Conservation (phyloP, 192 early-diverging fungal genomes). For the Podila minutissima region DNA sequence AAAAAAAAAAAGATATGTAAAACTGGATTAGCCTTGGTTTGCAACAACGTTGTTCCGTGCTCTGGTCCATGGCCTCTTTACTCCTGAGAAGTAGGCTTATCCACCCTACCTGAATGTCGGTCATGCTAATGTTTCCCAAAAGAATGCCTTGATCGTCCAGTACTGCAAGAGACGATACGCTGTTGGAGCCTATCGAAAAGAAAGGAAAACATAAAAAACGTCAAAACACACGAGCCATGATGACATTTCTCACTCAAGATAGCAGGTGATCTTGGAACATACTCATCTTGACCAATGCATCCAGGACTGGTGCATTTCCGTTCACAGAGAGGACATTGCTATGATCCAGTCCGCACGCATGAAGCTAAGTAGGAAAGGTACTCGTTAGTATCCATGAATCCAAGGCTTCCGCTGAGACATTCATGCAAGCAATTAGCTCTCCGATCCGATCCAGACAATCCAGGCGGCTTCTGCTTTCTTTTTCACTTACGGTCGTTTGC, state of each 20-base stretch:
- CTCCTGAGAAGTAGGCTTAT: background rate
- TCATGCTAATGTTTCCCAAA: constrained; percentile 74
- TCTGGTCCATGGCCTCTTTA: too few relatives aligned
- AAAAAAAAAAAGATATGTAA: background rate
- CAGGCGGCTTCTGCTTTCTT: background rate
- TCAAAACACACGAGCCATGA: background rate
- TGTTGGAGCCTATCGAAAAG: constrained; percentile 22
- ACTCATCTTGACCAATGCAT: constrained; percentile 45
- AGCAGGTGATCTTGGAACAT: background rate
- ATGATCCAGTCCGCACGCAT: constrained; percentile 22
- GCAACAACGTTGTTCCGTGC: background rate
- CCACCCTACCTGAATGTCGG: constrained; percentile 66
- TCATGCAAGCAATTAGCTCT: background rate
- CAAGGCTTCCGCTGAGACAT: background rate
- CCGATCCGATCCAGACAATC: too few relatives aligned
- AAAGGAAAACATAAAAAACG: background rate
- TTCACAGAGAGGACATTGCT: constrained; percentile 31
- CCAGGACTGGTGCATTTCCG: constrained; percentile 28
- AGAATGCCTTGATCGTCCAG: constrained; percentile 62
- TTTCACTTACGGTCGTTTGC: constrained; percentile 35
- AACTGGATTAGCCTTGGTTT: background rate
- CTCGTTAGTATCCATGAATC: background rate
- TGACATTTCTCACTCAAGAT: background rate
- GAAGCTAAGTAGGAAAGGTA: constrained; percentile 8
- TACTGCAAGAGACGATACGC: constrained; percentile 63